These are phyloP conservation scores for Saitozyma podzolica DNA, from an alignment of 768 basidiomycete genomes.

Conservation along the genomic window DNA sequence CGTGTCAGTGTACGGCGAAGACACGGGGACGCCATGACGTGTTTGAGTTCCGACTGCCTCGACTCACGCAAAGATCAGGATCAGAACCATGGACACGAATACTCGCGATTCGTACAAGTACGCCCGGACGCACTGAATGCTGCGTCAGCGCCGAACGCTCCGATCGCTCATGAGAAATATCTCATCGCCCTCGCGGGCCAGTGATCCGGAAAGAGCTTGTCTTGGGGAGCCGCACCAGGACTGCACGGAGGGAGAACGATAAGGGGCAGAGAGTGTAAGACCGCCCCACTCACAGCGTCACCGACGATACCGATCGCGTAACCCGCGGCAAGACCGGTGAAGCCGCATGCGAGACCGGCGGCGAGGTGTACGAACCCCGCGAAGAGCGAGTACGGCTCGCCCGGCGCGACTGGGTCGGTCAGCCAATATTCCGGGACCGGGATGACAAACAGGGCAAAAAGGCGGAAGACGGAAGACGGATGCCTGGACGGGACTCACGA, in stretches of 20 bases:
- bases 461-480: background rate
- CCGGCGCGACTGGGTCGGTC: constrained; percentile 57
- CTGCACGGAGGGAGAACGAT: too few relatives aligned
- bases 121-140: constrained; percentile 75
- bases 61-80: constrained; percentile 61
- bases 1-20: background rate
- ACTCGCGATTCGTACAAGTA: constrained; percentile 87
- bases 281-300: constrained; percentile 69
- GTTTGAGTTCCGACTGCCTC: too few relatives aligned
- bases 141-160: background rate
- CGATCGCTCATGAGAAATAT: background rate
- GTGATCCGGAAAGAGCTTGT: background rate
- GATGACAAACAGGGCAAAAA: background rate
- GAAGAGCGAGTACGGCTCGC: constrained; percentile 72
- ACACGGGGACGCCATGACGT: background rate
- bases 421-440: constrained; percentile 9
- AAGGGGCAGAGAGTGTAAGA: too few relatives aligned
- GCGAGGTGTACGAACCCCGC: constrained; percentile 89
- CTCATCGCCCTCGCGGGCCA: background rate
- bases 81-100: constrained; percentile 94
- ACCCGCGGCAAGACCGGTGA: constrained; percentile 81
- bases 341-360: constrained; percentile 84
- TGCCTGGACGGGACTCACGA: constrained; percentile 53
- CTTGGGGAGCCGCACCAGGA: background rate
- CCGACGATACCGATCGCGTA: constrained; percentile 83